Base-by-base conservation (phyloP, 1,139 yeast genomes). In the Yamadazyma trypodendri region DNA sequence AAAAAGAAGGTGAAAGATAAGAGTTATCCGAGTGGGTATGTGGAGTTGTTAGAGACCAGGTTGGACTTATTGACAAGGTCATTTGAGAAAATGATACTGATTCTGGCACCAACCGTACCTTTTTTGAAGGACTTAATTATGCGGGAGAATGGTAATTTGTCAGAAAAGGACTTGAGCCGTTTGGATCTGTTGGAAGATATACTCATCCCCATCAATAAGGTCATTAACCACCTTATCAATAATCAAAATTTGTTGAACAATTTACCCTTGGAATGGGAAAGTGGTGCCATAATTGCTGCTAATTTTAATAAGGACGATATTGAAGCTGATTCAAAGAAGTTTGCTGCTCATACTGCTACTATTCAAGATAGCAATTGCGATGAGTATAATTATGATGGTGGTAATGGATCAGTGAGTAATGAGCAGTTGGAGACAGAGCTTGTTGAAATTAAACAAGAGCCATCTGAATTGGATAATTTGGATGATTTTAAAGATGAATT, bases 1-100 rank as follows among this genome's bases (percentile, higher is more conserved):
- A 75, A 82, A 63, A 77, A 76, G 58, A 77, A 77, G 49, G 65
- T 70, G 27, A 76, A 72, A 43, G 89, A 83, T 44, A 79, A 79
- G 53, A 62, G 64, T 32, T 82, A 81, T 49, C 82, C 88, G 1
- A 62, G 65, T 28, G 84, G 84, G 2, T 82, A 84, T 48, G 85
- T 83, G 11, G 92, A 84, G 50, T 61, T 84, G 39, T 61, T 84
- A 32, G 90, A 84, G 52, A 79, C 84, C 16, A 61, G 92, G 36
- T 65, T 83, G 35, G 81, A 79, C 35, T 66, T 84, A 22, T 63
- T 84, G 28, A 78, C 81, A 32, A 75, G 75, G 49, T 68, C 83
- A 2, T 62, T 84, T 41, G 72, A 69, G 41, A 65, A 63, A 39
- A 54, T 70, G 39, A 56, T 70, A 14, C 57, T 54, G 32, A 42